Evolutionary conservation across 2,329 filamentous ascomycete species (phyloP).

Genomic region (Trichoderma sp.): DNA sequence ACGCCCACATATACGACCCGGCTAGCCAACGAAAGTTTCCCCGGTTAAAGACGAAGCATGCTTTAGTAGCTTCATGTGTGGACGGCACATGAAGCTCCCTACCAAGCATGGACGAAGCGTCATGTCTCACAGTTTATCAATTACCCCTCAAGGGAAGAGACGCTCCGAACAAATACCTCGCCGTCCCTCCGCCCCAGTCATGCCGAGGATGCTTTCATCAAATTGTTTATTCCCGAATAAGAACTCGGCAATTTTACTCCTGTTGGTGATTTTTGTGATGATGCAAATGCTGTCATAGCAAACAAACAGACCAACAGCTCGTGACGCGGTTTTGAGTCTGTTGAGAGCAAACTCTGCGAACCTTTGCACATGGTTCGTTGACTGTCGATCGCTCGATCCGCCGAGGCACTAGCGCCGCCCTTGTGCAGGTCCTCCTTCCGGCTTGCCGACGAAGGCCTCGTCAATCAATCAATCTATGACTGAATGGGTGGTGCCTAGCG

Average conservation of each 20-base stretch:
- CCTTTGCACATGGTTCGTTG: neutral
- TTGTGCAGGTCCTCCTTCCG: conserved; percentile 2
- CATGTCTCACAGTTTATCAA: neutral
- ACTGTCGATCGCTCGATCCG: neutral
- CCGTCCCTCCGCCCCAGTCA: neutral
- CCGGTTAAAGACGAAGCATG: neutral
- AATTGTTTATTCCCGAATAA: neutral
- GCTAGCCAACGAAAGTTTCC: neutral
- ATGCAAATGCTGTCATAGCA: neutral
- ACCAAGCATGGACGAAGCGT: neutral
- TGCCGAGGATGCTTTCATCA: neutral
- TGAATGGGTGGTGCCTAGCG: neutral
- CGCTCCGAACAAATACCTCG: neutral
- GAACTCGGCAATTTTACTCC: neutral
- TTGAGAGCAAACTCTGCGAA: neutral
- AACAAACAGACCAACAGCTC: neutral
- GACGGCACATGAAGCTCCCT: neutral
- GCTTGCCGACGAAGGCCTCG: neutral
- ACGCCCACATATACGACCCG: neutral
- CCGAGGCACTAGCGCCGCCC: neutral
- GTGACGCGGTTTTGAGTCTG: no score
- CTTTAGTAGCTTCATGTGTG: neutral
- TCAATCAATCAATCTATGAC: neutral
- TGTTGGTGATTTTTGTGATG: neutral
- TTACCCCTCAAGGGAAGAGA: neutral